Conservation (phyloP, 768 basidiomycete genomes). For the Mrakia blollopis region DNA sequence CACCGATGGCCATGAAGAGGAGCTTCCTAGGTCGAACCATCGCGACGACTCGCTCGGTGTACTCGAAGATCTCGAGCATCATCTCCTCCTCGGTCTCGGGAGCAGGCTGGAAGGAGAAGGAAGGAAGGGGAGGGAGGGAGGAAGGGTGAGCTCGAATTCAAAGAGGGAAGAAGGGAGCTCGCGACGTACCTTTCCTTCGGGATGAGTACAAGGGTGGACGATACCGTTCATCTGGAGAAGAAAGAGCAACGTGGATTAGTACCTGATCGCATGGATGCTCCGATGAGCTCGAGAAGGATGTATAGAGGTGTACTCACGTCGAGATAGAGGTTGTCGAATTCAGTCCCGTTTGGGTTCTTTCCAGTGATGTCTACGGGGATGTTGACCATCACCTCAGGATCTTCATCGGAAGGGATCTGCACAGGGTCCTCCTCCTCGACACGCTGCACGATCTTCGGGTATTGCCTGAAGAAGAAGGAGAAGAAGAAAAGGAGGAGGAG, state of each 20-base stretch:
- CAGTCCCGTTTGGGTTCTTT: slow-evolving; percentile 89
- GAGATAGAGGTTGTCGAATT: slow-evolving; percentile 89
- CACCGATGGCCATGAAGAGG: slow-evolving; percentile 97
- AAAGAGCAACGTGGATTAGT: not conserved
- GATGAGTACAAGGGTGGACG: slow-evolving; percentile 98
- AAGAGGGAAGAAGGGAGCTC: not conserved
- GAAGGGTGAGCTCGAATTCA: not conserved
- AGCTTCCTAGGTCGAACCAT: slow-evolving; percentile 94
- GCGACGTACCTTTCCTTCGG: slow-evolving; percentile 76
- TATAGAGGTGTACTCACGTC: slow-evolving; percentile 17
- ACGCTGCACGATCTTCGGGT: slow-evolving; percentile 70
- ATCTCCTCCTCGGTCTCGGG: slow-evolving; percentile 98
- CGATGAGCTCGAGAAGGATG: not conserved
- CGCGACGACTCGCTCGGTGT: slow-evolving; percentile 94
- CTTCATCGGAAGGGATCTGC: slow-evolving; percentile 45
- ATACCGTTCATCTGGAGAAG: slow-evolving; percentile 86
- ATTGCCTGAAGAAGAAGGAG: slow-evolving; percentile 53
- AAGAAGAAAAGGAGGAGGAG: not conserved
- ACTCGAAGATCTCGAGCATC: slow-evolving; percentile 96
- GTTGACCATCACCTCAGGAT: slow-evolving; percentile 58
- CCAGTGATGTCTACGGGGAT: slow-evolving; percentile 72
- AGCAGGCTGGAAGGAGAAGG: slow-evolving; percentile 59
- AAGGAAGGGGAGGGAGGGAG: no score
- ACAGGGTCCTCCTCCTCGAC: slow-evolving; percentile 81
- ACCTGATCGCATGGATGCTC: not conserved